Conservation (phyloP, 345 rosid genomes). For the Syzygium grande region DNA sequence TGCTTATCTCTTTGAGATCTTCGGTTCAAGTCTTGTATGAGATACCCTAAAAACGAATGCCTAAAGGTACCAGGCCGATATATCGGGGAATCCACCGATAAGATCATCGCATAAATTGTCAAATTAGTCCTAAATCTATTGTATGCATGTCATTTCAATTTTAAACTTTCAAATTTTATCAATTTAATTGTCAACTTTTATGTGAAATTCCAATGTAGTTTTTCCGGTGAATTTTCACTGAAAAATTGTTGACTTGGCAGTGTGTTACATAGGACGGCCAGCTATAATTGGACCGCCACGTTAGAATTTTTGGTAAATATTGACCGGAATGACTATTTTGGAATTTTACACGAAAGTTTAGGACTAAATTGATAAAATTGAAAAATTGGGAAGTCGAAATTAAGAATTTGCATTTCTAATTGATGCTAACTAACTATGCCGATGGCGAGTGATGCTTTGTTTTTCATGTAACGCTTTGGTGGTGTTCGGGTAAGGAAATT, state of each 20-base stretch:
- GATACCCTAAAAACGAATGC: not conserved
- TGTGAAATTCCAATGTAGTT: too few relatives aligned
- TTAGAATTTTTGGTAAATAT: too few relatives aligned
- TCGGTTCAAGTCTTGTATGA: not conserved
- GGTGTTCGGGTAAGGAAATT: not conserved
- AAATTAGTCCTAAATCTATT: accelerated
- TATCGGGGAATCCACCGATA: not conserved
- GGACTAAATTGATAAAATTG: too few relatives aligned
- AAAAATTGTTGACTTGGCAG: too few relatives aligned
- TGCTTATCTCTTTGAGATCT: not conserved
- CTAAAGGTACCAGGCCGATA: not conserved
- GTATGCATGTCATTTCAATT: accelerated
- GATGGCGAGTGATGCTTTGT: not conserved
- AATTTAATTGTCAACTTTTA: too few relatives aligned
- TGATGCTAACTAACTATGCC: not conserved
- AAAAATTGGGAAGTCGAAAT: not conserved
- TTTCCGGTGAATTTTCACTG: too few relatives aligned
- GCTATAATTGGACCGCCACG: too few relatives aligned
- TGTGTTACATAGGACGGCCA: too few relatives aligned
- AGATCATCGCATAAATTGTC: accelerated
- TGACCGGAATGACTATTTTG: too few relatives aligned
- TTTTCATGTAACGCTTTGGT: not conserved
- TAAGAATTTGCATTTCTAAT: not conserved
- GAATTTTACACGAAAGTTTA: too few relatives aligned
- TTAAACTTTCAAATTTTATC: not conserved